These are phyloP conservation scores for Naganishia antarctica DNA, from an alignment of 768 basidiomycete species.

Conservation along the genomic window DNA sequence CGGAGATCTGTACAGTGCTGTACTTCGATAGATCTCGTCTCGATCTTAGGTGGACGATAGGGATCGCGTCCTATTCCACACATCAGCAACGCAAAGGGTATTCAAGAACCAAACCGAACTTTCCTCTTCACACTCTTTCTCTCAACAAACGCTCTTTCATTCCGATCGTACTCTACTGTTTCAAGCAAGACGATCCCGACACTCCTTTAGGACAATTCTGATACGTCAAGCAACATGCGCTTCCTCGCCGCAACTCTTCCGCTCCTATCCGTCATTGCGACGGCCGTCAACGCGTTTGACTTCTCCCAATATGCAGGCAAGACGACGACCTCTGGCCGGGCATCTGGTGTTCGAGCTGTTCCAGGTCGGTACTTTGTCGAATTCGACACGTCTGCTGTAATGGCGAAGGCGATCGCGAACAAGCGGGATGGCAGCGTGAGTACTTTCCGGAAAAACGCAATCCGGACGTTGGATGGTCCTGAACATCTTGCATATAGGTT, in stretches of 20 bases:
- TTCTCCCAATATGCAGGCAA: constrained; percentile 20
- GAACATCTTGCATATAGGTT: constrained; percentile 45
- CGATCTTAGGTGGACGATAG: not conserved
- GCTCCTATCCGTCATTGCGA: not conserved
- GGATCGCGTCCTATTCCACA: not conserved
- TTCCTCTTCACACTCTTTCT: not conserved
- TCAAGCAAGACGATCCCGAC: constrained; percentile 3
- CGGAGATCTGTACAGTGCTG: not conserved
- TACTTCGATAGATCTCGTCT: not conserved
- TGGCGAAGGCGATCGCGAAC: constrained; percentile 32
- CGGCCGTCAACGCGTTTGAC: constrained; percentile 11
- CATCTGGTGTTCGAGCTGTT: constrained; percentile 33
- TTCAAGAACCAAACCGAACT: not conserved
- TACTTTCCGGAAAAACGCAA: not conserved
- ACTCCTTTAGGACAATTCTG: not conserved
- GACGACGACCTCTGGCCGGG: constrained; percentile 10
- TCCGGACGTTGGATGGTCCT: not conserved
- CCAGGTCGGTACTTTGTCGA: constrained; percentile 61
- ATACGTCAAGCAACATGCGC: not conserved
- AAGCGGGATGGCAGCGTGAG: constrained; percentile 21
- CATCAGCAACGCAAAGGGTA: not conserved
- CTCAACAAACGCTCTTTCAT: not conserved
- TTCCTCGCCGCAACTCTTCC: constrained; percentile 19
- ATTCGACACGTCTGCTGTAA: constrained; percentile 50
- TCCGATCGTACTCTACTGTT: not conserved